phyloP scores from a whole-genome alignment of 768 basidiomycete genomes.

The Amylocystis lapponica region DNA sequence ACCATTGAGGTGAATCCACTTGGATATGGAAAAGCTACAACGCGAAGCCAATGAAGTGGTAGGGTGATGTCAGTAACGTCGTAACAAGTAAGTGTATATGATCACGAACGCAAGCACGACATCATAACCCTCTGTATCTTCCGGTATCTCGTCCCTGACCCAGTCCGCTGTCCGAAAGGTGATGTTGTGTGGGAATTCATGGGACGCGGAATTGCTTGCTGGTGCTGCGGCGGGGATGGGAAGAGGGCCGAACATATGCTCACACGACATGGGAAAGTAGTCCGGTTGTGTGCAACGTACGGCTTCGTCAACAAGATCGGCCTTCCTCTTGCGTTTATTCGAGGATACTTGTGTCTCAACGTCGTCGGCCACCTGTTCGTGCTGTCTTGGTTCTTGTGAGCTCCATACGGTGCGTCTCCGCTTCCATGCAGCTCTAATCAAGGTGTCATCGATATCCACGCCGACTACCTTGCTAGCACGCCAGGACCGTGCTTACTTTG shows the following conservation, averaged over 20 bases:
- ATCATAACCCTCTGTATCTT: constrained; percentile 63
- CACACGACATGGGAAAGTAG: constrained; percentile 76
- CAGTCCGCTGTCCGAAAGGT: constrained; percentile 71
- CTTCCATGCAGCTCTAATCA: constrained; percentile 75
- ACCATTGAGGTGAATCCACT: constrained; percentile 87
- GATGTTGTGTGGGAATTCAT: constrained; percentile 73
- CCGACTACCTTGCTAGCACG: constrained; percentile 67
- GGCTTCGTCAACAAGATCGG: not conserved
- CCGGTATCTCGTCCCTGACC: constrained; percentile 47
- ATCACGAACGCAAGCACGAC: constrained; percentile 69
- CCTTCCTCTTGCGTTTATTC: constrained; percentile 15
- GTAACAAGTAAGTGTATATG: not conserved
- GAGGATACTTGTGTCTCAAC: not conserved
- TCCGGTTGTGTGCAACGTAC: constrained; percentile 18
- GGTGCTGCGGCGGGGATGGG: constrained; percentile 50
- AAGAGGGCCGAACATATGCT: constrained; percentile 69
- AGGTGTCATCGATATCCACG: constrained; percentile 77
- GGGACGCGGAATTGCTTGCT: constrained; percentile 18
- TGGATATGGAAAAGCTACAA: constrained; percentile 75
- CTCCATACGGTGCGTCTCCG: constrained; percentile 69
- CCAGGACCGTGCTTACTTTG: constrained; percentile 52
- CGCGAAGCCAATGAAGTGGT: not conserved
- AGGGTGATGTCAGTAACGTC: not conserved
- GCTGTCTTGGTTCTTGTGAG: constrained; percentile 40
- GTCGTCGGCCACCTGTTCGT: not conserved